A percentile compares a stretch with the other conserved stretches of the same genome.
Evolutionary conservation across 768 basidiomycete species (phyloP).

Genomic region (Dictyophora rubrovolvata): DNA sequence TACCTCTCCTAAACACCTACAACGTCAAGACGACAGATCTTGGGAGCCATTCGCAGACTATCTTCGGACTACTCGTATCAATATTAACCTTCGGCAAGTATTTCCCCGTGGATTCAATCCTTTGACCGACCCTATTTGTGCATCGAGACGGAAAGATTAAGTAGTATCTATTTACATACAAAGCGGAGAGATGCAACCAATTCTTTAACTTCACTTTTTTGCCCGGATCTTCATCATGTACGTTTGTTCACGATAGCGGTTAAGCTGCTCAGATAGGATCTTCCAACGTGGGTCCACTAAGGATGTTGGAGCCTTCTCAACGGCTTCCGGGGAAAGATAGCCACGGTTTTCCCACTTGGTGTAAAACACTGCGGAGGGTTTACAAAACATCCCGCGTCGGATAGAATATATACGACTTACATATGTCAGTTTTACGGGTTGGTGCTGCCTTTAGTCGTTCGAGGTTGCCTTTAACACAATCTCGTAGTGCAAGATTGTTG

Average conservation of each 20-base stretch:
- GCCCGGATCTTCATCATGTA: constrained; percentile 24
- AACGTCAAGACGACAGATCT: constrained; percentile 23
- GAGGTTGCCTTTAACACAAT: constrained; percentile 60
- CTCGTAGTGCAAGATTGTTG: constrained; percentile 74
- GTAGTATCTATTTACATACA: no score
- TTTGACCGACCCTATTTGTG: constrained; percentile 15
- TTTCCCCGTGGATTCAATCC: constrained; percentile 8
- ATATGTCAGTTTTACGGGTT: constrained; percentile 75
- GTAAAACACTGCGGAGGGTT: constrained; percentile 59
- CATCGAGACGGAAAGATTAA: no score
- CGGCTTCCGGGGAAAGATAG: constrained; percentile 54
- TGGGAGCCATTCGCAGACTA: constrained; percentile 58
- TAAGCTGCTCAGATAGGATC: constrained; percentile 49
- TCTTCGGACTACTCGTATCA: constrained; percentile 63
- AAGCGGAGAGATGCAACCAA: no score
- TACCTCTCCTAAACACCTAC: constrained; percentile 62
- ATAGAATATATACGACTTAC: constrained; percentile 34
- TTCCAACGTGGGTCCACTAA: constrained; percentile 65
- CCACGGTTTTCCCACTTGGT: constrained; percentile 63
- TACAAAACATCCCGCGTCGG: not conserved
- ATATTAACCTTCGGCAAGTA: constrained; percentile 78
- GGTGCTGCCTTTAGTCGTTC: constrained; percentile 71
- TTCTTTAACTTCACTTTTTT: constrained; percentile 26
- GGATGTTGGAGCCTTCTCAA: constrained; percentile 38
- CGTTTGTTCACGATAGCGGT: constrained; percentile 29